These are phyloP conservation scores for Tetrahymena borealis DNA, from an alignment of 73 alveolate genomes.

Conservation along the genomic window DNA sequence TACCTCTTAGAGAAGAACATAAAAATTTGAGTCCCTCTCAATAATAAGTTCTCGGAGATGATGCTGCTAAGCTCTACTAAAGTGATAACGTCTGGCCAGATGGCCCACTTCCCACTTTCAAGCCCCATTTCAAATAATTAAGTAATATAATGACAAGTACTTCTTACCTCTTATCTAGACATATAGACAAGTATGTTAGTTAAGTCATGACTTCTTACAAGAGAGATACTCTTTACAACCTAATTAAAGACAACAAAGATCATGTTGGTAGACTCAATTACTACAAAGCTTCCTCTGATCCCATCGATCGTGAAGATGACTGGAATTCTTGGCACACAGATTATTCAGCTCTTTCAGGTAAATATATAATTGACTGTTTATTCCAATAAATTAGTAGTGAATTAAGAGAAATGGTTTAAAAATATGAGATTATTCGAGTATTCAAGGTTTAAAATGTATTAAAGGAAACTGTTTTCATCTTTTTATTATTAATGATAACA, in stretches of 20 bases:
- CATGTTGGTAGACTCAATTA: background rate
- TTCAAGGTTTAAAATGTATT: too few species aligned
- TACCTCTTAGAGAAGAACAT: background rate
- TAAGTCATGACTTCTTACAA: background rate
- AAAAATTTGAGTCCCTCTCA: background rate
- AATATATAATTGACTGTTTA: background rate
- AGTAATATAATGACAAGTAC: background rate
- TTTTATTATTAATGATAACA: too few species aligned
- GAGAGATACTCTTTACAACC: background rate
- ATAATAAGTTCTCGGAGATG: background rate
- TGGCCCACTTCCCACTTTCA: background rate
- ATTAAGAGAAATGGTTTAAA: too few species aligned
- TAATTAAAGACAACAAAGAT: background rate
- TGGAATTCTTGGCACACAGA: slow-evolving; percentile 1
- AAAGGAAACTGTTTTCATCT: too few species aligned
- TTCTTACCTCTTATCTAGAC: background rate
- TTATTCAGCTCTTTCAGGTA: background rate
- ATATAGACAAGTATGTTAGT: background rate
- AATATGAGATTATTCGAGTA: too few species aligned
- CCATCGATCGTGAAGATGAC: background rate
- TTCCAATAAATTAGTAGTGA: background rate
- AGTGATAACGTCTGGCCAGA: background rate
- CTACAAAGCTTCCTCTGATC: background rate
- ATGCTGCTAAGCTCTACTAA: background rate
- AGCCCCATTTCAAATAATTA: background rate